Base-by-base conservation (phyloP, 495 filamentous ascomycete genomes). In the Corynascus novoguineensis region DNA sequence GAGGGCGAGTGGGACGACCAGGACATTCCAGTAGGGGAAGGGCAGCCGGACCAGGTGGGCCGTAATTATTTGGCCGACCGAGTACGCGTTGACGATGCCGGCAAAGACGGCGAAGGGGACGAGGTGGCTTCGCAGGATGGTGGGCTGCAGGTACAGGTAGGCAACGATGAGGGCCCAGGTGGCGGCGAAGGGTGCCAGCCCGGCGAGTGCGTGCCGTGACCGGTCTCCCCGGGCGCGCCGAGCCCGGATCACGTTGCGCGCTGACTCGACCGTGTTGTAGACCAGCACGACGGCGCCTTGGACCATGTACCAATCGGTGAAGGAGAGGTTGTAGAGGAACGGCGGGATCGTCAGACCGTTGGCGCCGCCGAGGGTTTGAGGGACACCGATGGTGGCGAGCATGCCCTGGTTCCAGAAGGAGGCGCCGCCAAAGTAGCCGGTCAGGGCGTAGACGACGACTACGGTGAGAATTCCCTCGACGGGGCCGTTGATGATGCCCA, bases 381-480 rank as follows among this genome's bases (percentile, higher is more conserved):
- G 74, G 27, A 97, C 68, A 17, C 89, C 88, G 25, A 97, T 41
- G 0, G 84, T 86, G 40, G 73, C 66, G 38, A 97, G 72, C 83
- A 92, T 83, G 7, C 87, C 78, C 59, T 84, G 88, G 64, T 92
- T 85, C 93, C 93, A 98, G 77, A 95, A 95, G 66, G 85, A 88
- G 49, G 86, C 93, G 24, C 89, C 89, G 54, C 93, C 93, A 65
- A 86, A 81, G 65, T 85, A 81, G 17, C 87, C 90, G 1, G 93
- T 97, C 46, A 93, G 65, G n/a, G 82, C 84, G 69, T 92, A 98
- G 35, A 98, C 85, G 28, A 78, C 68, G 63, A 86, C 88, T 5
- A 97, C 77, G 40, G 88, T 90, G 41, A 97, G 75, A 55, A 98
- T 86, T 29, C 93, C 93, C 73, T 98, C 93, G 40, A 98, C 93